These are phyloP conservation scores for Helotiales sp. DNA, from an alignment of 2,329 filamentous ascomycete genomes.

Conservation along the genomic window DNA sequence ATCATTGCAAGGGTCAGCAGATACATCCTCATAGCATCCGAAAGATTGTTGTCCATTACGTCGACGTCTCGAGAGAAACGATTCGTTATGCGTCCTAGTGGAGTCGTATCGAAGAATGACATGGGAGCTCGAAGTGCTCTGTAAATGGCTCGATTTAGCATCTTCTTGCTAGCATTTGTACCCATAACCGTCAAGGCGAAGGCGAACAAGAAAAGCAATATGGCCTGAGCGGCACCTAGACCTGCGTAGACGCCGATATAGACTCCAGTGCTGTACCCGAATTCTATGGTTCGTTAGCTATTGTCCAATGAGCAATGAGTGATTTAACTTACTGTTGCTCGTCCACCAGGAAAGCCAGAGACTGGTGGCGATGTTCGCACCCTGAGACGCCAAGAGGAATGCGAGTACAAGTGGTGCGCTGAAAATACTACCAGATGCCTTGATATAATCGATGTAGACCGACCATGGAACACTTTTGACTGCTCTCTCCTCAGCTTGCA, in stretches of 20 bases:
- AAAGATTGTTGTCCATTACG: conserved; percentile 91
- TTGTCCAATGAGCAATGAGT: neutral
- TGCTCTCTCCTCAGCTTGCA: conserved; percentile 69
- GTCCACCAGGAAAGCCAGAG: conserved; percentile 97
- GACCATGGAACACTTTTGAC: conserved; percentile 62
- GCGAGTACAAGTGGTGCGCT: conserved; percentile 56
- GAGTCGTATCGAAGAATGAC: conserved; percentile 97
- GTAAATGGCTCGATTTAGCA: conserved; percentile 78
- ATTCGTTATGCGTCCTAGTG: conserved; percentile 91
- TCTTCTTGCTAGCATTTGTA: conserved; percentile 76
- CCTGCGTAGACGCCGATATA: conserved; percentile 75
- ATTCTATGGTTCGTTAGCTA: conserved; percentile 44
- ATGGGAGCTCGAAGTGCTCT: conserved; percentile 72
- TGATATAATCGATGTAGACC: conserved; percentile 66
- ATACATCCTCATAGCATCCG: conserved; percentile 91
- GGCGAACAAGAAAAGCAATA: conserved; percentile 80
- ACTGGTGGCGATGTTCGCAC: conserved; percentile 82
- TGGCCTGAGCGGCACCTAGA: conserved; percentile 68
- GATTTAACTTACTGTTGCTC: conserved; percentile 64
- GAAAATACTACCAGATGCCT: conserved; percentile 57
- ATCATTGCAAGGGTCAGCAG: conserved; percentile 83
- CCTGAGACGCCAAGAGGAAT: conserved; percentile 64
- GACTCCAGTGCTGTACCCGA: conserved; percentile 60
- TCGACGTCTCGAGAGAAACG: conserved; percentile 95
- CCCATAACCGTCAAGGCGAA: conserved; percentile 75